phyloP scores from a whole-genome alignment of 495 filamentous ascomycete species.

The Tirmania nivea region DNA sequence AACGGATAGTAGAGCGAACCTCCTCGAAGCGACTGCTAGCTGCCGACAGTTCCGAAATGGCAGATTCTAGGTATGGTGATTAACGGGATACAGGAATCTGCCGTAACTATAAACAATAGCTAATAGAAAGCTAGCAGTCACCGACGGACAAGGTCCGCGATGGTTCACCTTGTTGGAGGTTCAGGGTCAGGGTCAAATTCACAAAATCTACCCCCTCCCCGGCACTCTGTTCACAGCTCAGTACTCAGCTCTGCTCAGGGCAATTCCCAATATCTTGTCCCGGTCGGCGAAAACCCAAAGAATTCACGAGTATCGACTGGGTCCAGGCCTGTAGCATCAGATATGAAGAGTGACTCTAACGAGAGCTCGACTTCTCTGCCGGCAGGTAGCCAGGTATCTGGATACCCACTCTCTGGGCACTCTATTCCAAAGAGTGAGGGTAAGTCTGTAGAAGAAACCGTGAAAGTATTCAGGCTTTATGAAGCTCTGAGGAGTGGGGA shows the following conservation, averaged over 20 bases:
- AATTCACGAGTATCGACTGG: neutral
- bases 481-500: conserved; percentile 80
- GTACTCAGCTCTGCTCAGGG: neutral
- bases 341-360: neutral
- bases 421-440: neutral
- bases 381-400: neutral
- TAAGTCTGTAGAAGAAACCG: conserved; percentile 59
- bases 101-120: too few relatives aligned
- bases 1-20: too few relatives aligned
- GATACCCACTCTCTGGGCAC: neutral
- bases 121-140: neutral
- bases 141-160: conserved; percentile 5
- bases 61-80: too few relatives aligned
- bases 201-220: conserved; percentile 7
- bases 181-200: conserved; percentile 14
- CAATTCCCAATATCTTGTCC: neutral
- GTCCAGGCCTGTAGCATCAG: neutral
- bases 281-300: neutral
- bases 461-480: conserved; percentile 80
- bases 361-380: neutral
- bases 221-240: neutral
- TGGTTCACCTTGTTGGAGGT: conserved; percentile 21
- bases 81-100: too few relatives aligned
- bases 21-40: too few relatives aligned
- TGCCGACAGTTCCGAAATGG: too few relatives aligned